Evolutionary conservation across 495 filamentous ascomycete genomes (phyloP).

Genomic region (Neurospora sublineolata): DNA sequence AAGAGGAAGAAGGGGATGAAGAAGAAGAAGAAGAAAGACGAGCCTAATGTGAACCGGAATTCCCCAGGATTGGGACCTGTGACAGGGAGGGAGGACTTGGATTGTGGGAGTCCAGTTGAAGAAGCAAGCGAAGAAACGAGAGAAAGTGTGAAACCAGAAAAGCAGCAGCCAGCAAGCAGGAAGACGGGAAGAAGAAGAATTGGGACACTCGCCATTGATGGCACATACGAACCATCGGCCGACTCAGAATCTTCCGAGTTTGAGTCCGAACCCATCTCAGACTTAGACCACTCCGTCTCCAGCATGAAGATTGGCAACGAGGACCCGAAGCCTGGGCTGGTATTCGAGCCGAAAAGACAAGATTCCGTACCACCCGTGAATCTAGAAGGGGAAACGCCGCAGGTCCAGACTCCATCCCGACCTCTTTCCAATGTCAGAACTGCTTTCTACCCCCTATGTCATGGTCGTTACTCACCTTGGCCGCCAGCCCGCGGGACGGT

Average conservation of each 20-base stretch:
- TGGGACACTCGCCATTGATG: neutral
- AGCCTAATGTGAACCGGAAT: neutral
- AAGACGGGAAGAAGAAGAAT: neutral
- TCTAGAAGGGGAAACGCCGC: neutral
- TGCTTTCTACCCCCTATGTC: neutral
- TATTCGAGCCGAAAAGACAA: neutral
- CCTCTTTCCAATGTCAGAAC: neutral
- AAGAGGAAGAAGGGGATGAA: neutral
- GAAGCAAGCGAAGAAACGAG: neutral
- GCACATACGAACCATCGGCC: neutral
- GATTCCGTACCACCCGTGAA: neutral
- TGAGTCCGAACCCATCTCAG: neutral
- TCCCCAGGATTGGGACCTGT: neutral
- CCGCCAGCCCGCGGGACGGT: neutral
- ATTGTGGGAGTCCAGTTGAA: neutral
- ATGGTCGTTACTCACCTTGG: neutral
- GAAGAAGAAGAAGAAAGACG: neutral
- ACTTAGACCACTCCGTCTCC: neutral
- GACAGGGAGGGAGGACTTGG: neutral
- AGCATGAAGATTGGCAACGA: neutral
- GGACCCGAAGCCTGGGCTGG: neutral
- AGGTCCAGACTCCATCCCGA: neutral
- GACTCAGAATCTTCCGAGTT: neutral
- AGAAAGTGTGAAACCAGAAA: neutral
- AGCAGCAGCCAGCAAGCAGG: neutral